Evolutionary conservation across 2,329 filamentous ascomycete genomes (phyloP), one percentile per base, ranked within the genome.

Genomic region (Cryphonectria parasitica): DNA sequence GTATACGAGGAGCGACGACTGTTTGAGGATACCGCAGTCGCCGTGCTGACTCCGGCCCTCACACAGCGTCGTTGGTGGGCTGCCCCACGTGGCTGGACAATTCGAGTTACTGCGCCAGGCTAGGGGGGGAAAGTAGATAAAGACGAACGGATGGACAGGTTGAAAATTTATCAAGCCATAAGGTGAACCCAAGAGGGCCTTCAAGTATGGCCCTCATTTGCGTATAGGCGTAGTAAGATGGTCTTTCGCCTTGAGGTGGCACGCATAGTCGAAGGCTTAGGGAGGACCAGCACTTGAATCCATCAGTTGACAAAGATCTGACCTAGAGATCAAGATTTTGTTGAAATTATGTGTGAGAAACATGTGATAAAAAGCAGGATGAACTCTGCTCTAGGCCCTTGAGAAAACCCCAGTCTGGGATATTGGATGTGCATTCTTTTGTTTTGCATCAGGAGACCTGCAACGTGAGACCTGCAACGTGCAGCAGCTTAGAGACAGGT

Each of bases 11-110:
- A 11, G 39, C 10, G 61, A 1, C 39, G 25, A 19, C 19, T 25
- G 19, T 64, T 64, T 8, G 61, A 64, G 36, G 61, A 64, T 28
- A 43, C 41, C 25, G 61, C 36, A 3, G n/a, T 43, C 11, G n/a
- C n/a, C 22, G 36, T 64, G 36, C 41, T 64, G 61, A 64, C 7
- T 5, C 61, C 61, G 39, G 61, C 61, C 22, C 28, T 64, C 61
- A n/a, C 61, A 4, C 34, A 64, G 36, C 39, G 61, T 5, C 61
- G 36, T 15, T 64, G 61, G 61, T 43, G 41, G 36, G 34, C 61
- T 39, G 28, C 13, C 28, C 19, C 39, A 2, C 22, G 39, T 11
- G 19, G 25, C 13, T 41, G 19, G 19, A 31, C n/a, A 0, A 41
- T 45, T 17, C 6, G 2, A 22, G 17, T 64, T 25, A 64, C 36